Base-by-base conservation (phyloP, 257 asterid genomes). In the Gardenia jasminoides region DNA sequence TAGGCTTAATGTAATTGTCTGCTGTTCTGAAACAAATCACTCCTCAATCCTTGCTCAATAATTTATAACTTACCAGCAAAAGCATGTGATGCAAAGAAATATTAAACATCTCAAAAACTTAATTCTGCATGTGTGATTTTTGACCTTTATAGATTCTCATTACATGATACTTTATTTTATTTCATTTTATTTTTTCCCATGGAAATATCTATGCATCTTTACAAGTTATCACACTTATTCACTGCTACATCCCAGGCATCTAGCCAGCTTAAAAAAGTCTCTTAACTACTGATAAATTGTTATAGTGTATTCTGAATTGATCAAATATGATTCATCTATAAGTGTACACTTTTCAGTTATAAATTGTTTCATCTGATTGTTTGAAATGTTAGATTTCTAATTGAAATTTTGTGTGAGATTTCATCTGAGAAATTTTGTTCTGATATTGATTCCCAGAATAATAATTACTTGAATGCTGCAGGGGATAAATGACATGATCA, bases 401-500 rank as follows among this genome's bases (percentile, higher is more conserved):
- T n/a, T 58, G 10, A 16, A 19, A 26, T 6, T 1, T 72, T 19
- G 26, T 56, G n/a, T n/a, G n/a, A n/a, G n/a, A n/a, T n/a, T n/a
- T n/a, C n/a, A n/a, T n/a, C n/a, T n/a, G n/a, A n/a, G n/a, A n/a
- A n/a, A 48, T 24, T 52, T 39, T 19, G 30, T 69, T n/a, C 68
- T 74, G 30, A 10, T 31, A 46, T 20, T 72, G 36, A 68, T 24
- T 79, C 16, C 33, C 28, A 22, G n/a, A n/a, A 11, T 24, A 24
- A 30, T n/a, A 44, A 59, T 30, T 41, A 59, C 12, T 33, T 11
- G 24, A 47, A 11, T 10, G 11, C 48, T 44, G 59, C 87, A 94
- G 98, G 92, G 72, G 30, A 92, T 93, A 64, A 72, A 67, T 28
- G 88, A 86, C 5, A 84, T 59, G 84, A 84, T 92, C 83, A 81